Percentiles rank a stretch among this genome's conserved stretches.
Conservation (phyloP, 352 stramenopile genomes). For the Paralagenidium karlingii region DNA sequence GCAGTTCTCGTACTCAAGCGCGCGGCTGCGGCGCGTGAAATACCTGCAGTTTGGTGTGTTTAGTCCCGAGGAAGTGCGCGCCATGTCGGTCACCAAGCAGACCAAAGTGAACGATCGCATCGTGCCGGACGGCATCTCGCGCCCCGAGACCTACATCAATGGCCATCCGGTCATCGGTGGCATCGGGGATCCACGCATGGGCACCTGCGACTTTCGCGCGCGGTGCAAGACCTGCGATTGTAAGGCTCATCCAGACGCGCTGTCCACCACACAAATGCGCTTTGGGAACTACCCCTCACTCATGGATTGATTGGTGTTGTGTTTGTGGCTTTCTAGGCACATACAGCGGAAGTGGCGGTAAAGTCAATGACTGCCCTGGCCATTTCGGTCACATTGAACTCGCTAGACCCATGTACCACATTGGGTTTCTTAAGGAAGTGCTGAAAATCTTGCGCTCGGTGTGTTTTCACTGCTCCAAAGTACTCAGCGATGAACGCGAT, state of each 20-base stretch:
- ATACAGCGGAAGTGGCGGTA: constrained; percentile 84
- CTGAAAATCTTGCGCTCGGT: constrained; percentile 90
- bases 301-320: not conserved
- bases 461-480: constrained; percentile 96
- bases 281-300: constrained; percentile 1
- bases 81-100: constrained; percentile 95
- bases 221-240: constrained; percentile 89
- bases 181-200: constrained; percentile 97
- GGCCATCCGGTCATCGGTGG: constrained; percentile 96
- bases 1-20: constrained; percentile 94
- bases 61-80: constrained; percentile 94
- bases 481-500: constrained; percentile 88
- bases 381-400: constrained; percentile 99
- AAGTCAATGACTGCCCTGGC: constrained; percentile 95
- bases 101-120: constrained; percentile 95
- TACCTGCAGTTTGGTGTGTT: constrained; percentile 98
- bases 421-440: constrained; percentile 95
- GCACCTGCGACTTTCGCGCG: constrained; percentile 83
- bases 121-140: constrained; percentile 92
- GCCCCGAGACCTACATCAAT: constrained; percentile 79
- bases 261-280: constrained; percentile 2
- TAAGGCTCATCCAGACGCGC: constrained; percentile 13
- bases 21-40: constrained; percentile 91
- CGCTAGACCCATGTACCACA: constrained; percentile 94
- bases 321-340: constrained; percentile 17